phyloP scores from a whole-genome alignment of 495 filamentous ascomycete genomes.

The Hypoxylon subgilvum region DNA sequence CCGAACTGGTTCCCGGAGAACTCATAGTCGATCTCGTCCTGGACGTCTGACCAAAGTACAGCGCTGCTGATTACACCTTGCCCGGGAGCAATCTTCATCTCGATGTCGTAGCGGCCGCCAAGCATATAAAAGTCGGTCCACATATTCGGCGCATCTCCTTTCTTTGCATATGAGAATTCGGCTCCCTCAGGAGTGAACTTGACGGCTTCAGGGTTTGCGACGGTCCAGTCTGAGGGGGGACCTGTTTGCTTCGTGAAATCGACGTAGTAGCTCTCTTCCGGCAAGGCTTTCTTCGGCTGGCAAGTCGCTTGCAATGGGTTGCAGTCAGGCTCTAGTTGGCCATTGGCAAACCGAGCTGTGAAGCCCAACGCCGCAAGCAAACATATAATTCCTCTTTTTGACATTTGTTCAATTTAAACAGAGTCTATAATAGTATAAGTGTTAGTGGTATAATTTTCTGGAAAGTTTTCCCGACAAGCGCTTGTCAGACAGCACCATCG shows the following conservation, averaged over 20 bases:
- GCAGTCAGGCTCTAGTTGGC: conserved; percentile 40
- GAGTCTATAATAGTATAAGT: conserved; percentile 20
- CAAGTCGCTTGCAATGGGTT: conserved; percentile 38
- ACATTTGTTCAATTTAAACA: conserved; percentile 26
- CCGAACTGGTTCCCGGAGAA: conserved; percentile 69
- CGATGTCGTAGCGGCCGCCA: conserved; percentile 75
- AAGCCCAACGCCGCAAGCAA: conserved; percentile 35
- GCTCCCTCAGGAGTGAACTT: conserved; percentile 65
- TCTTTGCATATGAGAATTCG: conserved; percentile 73
- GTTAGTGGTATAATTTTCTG: conserved; percentile 20
- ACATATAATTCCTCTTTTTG: conserved; percentile 34
- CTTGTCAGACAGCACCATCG: conserved; percentile 5
- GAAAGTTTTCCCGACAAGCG: not conserved
- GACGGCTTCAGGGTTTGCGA: conserved; percentile 42
- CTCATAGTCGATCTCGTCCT: conserved; percentile 96
- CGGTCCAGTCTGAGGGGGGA: conserved; percentile 27
- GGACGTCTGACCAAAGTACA: conserved; percentile 83
- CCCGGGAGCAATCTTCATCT: conserved; percentile 72
- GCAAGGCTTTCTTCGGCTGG: conserved; percentile 36
- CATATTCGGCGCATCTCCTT: conserved; percentile 79
- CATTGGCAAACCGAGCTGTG: conserved; percentile 30
- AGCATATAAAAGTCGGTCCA: conserved; percentile 74
- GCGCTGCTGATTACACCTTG: conserved; percentile 79
- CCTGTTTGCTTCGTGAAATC: conserved; percentile 41
- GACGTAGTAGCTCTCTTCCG: conserved; percentile 35